Evolutionary conservation across 768 basidiomycete genomes (phyloP), one percentile per base, ranked within the genome.

Genomic region (Podaxis carcinomalis): DNA sequence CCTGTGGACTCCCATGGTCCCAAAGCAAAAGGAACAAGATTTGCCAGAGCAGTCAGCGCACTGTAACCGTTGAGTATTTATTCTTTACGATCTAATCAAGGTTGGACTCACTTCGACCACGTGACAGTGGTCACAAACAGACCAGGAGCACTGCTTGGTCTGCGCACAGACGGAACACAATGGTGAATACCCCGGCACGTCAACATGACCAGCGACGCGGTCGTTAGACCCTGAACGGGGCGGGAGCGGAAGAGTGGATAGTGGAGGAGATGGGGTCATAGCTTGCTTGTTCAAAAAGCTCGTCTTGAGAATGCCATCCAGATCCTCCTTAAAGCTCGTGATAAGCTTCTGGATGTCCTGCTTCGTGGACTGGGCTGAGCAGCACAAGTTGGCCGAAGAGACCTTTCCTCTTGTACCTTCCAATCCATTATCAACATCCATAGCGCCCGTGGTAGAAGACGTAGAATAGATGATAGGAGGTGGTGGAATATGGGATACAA

Each of bases 111-210:
- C 78, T 58, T 75, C 66, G 35, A 76, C 67, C 37, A 70, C 65
- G 62, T 70, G 69, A 64, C 78, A 80, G 53, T 71, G 69, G 13
- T 63, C 68, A 62, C 79, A 80, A 37, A 70, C 70, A 61, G 66
- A 75, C 75, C 74, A 75, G 2, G 70, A 67, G 14, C 67, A 69
- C 37, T 66, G 65, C 53, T 70, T 72, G 56, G 67, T 68, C 61
- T 67, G 67, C 32, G 69, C 71, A 62, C 77, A 79, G 1, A 67
- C 55, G n/a, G 72, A 73, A 63, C 77, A 78, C 65, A 73, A 19
- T 14, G 52, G 52, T 10, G 57, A 49, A 19, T 42, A 25, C 5
- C 46, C 21, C 4, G 54, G 46, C 2, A 36, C 13, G 11, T 49
- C n/a, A 19, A 39, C 28, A 36, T 67, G 62, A 40, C 60, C n/a